phyloP scores from a whole-genome alignment of 23 red algal genomes.

The Gracilaria domingensis region DNA sequence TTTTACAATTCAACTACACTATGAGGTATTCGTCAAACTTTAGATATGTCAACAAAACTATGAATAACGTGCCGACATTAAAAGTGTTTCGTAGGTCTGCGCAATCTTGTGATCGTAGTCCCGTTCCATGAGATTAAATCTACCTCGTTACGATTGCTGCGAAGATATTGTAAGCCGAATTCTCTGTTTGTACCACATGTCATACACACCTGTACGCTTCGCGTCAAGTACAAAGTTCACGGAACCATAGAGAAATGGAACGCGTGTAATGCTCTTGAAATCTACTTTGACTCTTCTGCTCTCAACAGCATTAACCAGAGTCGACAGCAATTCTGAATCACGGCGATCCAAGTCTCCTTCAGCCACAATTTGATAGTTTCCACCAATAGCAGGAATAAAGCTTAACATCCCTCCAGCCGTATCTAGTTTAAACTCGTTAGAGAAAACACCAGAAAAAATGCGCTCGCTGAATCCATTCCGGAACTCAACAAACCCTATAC shows the following conservation, averaged over 20 bases:
- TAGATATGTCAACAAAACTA: too few species aligned
- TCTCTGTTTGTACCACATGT: constrained; percentile 15
- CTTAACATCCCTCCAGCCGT: background rate
- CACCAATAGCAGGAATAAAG: background rate
- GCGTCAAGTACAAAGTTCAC: constrained; percentile 16
- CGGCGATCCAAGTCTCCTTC: constrained; percentile 26
- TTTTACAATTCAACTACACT: too few species aligned
- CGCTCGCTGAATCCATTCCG: constrained; percentile 22
- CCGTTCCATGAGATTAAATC: too few species aligned
- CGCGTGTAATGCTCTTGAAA: background rate
- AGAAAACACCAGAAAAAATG: constrained; percentile 16
- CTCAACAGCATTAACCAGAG: constrained; percentile 10
- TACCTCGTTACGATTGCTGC: too few species aligned
- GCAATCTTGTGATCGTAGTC: too few species aligned
- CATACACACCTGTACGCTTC: constrained; percentile 13
- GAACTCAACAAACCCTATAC: constrained; percentile 18
- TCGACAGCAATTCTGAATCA: background rate
- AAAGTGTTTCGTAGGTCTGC: too few species aligned
- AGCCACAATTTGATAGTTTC: background rate
- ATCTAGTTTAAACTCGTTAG: constrained; percentile 1
- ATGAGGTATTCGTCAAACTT: too few species aligned
- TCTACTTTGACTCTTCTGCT: constrained; percentile 15
- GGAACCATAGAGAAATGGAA: constrained; percentile 26
- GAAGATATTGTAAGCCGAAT: background rate
- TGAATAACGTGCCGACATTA: too few species aligned